These are phyloP conservation scores for Camellia granthamiana DNA, from an alignment of 148 eudicot species.

Conservation along the genomic window DNA sequence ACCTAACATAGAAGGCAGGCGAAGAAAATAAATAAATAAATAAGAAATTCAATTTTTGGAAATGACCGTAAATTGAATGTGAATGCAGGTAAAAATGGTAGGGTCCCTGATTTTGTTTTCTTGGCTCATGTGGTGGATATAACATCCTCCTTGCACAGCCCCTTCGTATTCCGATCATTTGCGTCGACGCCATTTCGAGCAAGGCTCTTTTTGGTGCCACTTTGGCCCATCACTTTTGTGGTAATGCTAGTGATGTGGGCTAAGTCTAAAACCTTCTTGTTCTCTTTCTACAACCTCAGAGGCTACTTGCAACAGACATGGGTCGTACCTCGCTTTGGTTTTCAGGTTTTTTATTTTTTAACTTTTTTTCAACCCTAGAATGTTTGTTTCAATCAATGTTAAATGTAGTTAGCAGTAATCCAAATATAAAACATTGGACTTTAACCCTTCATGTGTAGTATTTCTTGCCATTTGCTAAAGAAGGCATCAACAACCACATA, in stretches of 20 bases:
- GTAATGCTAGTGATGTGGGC: constrained; percentile 62
- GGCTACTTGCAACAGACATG: constrained; percentile 54
- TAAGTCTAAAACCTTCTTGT: constrained; percentile 44
- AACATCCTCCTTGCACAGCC: constrained; percentile 52
- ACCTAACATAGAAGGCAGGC: too few species aligned
- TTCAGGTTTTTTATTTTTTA: constrained; percentile 36
- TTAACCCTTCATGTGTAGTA: constrained; percentile 18
- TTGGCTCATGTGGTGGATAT: constrained; percentile 71
- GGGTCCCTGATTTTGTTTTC: constrained; percentile 75
- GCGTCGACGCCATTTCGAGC: constrained; percentile 44
- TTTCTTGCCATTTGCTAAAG: constrained; percentile 33
- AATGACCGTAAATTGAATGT: too few species aligned
- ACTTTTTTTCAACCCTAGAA: too few species aligned
- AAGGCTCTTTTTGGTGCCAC: constrained; percentile 31
- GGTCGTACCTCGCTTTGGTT: constrained; percentile 68
- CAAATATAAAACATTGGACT: too few species aligned
- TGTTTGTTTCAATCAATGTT: too few species aligned
- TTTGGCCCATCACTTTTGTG: constrained; percentile 34
- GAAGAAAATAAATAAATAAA: too few species aligned
- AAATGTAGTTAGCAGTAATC: too few species aligned
- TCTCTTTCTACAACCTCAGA: constrained; percentile 45
- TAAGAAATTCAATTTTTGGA: too few species aligned
- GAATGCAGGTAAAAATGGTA: constrained; percentile 43
- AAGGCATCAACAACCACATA: constrained; percentile 35
- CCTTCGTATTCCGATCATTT: constrained; percentile 45